These are phyloP conservation scores for Phytophthora crassamura DNA, from an alignment of 352 stramenopile genomes.

Conservation along the genomic window DNA sequence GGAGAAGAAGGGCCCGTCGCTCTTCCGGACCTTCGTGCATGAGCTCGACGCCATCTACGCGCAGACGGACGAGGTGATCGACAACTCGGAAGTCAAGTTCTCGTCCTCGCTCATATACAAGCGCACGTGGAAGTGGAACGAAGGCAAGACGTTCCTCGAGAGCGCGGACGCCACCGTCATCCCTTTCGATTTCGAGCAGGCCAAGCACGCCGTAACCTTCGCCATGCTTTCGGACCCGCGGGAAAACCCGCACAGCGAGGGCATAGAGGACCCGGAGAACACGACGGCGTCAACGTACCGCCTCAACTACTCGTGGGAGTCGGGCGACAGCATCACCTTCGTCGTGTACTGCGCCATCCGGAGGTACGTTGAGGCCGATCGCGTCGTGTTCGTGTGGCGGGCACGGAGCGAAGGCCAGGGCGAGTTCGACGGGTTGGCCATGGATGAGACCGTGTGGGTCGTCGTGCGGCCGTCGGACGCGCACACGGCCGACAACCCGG, in stretches of 20 bases:
- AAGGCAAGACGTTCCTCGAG: slow-evolving; percentile 29
- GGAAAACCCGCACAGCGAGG: slow-evolving; percentile 26
- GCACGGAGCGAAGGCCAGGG: slow-evolving; percentile 47
- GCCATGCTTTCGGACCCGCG: slow-evolving; percentile 27
- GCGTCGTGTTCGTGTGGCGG: slow-evolving; percentile 64
- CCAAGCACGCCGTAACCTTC: slow-evolving; percentile 21
- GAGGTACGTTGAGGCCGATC: slow-evolving; percentile 47
- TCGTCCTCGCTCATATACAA: slow-evolving; percentile 31
- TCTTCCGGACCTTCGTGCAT: slow-evolving; percentile 39
- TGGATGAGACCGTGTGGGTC: slow-evolving; percentile 63
- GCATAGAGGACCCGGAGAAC: slow-evolving; percentile 27
- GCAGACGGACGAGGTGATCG: slow-evolving; percentile 33
- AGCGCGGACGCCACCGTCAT: slow-evolving; percentile 30
- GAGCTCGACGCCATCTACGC: slow-evolving; percentile 39
- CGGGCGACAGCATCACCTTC: slow-evolving; percentile 27
- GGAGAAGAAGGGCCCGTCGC: slow-evolving; percentile 28
- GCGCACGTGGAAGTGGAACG: slow-evolving; percentile 22
- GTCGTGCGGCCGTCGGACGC: slow-evolving; percentile 25
- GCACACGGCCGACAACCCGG: slow-evolving; percentile 14
- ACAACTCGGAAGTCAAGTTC: slow-evolving; percentile 25
- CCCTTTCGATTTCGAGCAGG: slow-evolving; percentile 29
- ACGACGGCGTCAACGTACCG: slow-evolving; percentile 24
- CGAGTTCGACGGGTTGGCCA: slow-evolving; percentile 47
- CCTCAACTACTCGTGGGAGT: slow-evolving; percentile 33
- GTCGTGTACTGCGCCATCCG: slow-evolving; percentile 43